Percentiles rank a stretch among this genome's conserved stretches.
Evolutionary conservation across 106 monocot species (phyloP).

Genomic region (Xerophyta viscosa): DNA sequence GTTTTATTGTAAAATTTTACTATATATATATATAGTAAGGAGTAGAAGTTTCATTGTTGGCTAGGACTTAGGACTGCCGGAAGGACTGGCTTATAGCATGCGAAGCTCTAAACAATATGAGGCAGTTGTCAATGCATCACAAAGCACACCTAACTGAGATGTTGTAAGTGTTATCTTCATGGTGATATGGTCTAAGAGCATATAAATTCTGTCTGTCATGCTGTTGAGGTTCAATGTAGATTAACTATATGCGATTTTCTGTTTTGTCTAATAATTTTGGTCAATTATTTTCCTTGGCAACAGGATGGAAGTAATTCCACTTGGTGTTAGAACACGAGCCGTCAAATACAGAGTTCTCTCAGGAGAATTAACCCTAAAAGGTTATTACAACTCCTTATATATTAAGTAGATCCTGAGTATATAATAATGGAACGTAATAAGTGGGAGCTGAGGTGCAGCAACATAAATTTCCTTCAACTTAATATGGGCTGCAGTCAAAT

Average conservation of each 20-base stretch:
- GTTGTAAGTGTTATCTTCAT: conserved; percentile 78
- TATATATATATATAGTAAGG: too few relatives aligned
- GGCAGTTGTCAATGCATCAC: conserved; percentile 78
- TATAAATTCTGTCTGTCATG: too few relatives aligned
- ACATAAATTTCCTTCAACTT: conserved; percentile 62
- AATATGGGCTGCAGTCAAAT: too few relatives aligned
- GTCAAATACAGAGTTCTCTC: too few relatives aligned
- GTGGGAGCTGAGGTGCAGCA: conserved; percentile 96
- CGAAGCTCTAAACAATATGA: conserved; percentile 93
- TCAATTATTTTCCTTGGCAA: too few relatives aligned
- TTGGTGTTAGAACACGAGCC: conserved; percentile 81
- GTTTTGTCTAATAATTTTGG: too few relatives aligned
- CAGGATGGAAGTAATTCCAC: conserved; percentile 57
- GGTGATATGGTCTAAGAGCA: neutral
- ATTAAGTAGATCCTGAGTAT: too few relatives aligned
- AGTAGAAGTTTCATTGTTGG: conserved; percentile 25
- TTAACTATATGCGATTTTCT: too few relatives aligned
- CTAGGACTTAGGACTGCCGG: conserved; percentile 68
- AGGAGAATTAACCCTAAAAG: too few relatives aligned
- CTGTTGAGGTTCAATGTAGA: conserved; percentile 2
- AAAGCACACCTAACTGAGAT: conserved; percentile 67
- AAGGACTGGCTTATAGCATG: conserved; percentile 87
- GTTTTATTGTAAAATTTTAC: too few relatives aligned
- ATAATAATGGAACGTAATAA: too few relatives aligned
- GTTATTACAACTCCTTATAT: too few relatives aligned